Percentiles rank a stretch among this genome's conserved stretches.
Evolutionary conservation across 164 flowering plant species (phyloP).

Genomic region (Houttuynia cordata): DNA sequence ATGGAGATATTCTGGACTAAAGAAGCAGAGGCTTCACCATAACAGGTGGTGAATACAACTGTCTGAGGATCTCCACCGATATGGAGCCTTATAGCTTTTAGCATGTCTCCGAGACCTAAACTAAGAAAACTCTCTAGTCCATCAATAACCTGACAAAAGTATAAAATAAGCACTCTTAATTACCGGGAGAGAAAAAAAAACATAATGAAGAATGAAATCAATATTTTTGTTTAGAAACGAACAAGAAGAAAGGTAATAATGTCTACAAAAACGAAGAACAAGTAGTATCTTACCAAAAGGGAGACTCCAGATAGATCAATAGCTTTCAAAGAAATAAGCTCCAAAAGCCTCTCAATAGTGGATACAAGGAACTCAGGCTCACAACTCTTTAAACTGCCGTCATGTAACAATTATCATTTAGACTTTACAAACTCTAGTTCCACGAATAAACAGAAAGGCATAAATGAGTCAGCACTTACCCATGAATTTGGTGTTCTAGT

Average conservation of each 20-base stretch:
- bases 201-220: not conserved
- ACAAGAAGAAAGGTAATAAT: not conserved
- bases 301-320: conserved; percentile 60
- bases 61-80: conserved; percentile 33
- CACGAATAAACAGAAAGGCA: not conserved
- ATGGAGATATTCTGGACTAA: conserved; percentile 26
- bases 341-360: conserved; percentile 81
- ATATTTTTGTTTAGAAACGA: not conserved
- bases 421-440: not conserved
- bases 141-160: conserved; percentile 52
- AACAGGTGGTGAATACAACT: conserved; percentile 35
- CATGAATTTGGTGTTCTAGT: conserved; percentile 70
- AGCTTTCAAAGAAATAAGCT: conserved; percentile 62
- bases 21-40: conserved; percentile 12
- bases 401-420: not conserved
- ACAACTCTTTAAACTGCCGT: conserved; percentile 52
- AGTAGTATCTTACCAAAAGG: conserved; percentile 46
- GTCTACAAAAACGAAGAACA: not conserved
- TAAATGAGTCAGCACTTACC: conserved; percentile 26
- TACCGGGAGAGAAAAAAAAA: not conserved
- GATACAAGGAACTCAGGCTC: conserved; percentile 93
- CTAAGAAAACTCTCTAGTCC: conserved; percentile 30
- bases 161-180: not conserved
- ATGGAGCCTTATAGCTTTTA: conserved; percentile 36
- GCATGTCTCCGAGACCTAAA: conserved; percentile 22